Evolutionary conservation across 768 basidiomycete genomes (phyloP).

Genomic region (Tulasnella sp.): DNA sequence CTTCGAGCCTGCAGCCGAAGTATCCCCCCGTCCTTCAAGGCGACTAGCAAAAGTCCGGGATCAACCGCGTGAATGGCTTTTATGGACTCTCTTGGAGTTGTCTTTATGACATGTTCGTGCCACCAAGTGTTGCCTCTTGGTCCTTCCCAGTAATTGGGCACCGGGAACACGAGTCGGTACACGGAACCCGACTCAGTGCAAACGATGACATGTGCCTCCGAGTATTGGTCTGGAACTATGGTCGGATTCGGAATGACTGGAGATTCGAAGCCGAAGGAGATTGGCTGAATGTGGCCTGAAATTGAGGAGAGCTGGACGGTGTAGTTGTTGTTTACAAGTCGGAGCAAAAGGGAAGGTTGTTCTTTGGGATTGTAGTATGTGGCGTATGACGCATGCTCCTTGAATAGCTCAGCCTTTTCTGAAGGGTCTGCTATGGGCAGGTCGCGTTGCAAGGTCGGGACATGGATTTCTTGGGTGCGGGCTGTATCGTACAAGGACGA

Average conservation of each 20-base stretch:
- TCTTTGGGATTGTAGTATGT: constrained; percentile 45
- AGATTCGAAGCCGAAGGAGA: constrained; percentile 73
- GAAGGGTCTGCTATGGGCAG: constrained; percentile 41
- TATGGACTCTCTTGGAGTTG: constrained; percentile 36
- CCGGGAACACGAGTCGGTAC: constrained; percentile 61
- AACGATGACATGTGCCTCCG: constrained; percentile 61
- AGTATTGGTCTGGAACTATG: constrained; percentile 45
- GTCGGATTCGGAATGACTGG: constrained; percentile 56
- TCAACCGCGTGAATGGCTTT: constrained; percentile 31
- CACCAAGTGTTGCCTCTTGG: constrained; percentile 35
- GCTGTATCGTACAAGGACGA: constrained; percentile 1
- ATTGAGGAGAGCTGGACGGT: constrained; percentile 74
- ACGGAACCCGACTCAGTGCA: constrained; percentile 62
- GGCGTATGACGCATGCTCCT: constrained; percentile 69
- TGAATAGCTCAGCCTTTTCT: constrained; percentile 35
- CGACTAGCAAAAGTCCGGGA: constrained; percentile 25
- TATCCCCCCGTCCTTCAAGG: constrained; percentile 21
- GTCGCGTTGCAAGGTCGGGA: constrained; percentile 46
- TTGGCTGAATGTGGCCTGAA: constrained; percentile 52
- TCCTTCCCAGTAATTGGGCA: constrained; percentile 33
- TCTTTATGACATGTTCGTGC: constrained; percentile 60
- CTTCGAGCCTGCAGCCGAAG: constrained; percentile 22
- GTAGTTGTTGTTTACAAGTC: constrained; percentile 64
- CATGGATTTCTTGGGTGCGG: neutral
- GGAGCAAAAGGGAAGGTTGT: constrained; percentile 61